Conservation (phyloP, 164 flowering plant genomes). For the Aristolochia contorta region DNA sequence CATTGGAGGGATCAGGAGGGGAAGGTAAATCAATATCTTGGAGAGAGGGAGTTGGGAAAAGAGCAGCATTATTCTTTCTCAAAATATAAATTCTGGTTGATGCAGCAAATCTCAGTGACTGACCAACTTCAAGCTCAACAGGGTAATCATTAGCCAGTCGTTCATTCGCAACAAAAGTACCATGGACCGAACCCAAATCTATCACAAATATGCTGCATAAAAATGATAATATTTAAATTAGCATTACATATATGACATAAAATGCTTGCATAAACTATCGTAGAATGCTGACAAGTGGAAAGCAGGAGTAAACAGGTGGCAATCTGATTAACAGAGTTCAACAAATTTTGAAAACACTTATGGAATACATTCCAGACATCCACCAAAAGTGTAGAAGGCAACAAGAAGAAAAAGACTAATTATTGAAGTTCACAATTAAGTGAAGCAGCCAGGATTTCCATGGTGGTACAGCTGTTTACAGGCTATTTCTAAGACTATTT, state of each 20-base stretch:
- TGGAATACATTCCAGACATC: no score
- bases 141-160: conserved; percentile 82
- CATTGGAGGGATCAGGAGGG: conserved; percentile 88
- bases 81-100: conserved; percentile 79
- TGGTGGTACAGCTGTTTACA: no score
- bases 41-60: conserved; percentile 62
- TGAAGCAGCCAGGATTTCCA: no score
- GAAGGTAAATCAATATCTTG: conserved; percentile 66
- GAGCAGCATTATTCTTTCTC: conserved; percentile 76
- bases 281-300: no score
- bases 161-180: conserved; percentile 97
- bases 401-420: no score
- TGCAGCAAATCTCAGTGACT: conserved; percentile 91
- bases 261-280: no score
- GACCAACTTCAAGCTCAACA: conserved; percentile 92
- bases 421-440: no score
- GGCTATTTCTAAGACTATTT: no score
- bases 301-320: no score
- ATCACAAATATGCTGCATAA: conserved; percentile 73
- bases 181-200: conserved; percentile 96
- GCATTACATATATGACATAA: neutral
- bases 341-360: no score
- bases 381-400: no score
- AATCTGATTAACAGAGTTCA: no score
- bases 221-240: neutral